Conservation (phyloP, 2,329 filamentous ascomycete genomes). For the Chaetomium sp. region DNA sequence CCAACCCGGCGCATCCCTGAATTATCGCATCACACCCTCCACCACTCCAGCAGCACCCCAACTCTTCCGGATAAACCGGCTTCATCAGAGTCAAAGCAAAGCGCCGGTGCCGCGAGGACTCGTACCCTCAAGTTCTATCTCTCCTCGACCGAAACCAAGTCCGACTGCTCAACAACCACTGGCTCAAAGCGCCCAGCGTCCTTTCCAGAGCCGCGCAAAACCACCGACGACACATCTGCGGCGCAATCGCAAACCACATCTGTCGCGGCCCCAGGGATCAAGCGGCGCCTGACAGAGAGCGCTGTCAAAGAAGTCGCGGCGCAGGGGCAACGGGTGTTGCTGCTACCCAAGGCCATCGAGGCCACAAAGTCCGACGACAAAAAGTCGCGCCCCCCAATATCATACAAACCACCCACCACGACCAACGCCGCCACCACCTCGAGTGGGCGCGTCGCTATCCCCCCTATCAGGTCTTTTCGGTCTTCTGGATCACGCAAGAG, state of each 20-base stretch:
- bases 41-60: slow-evolving; percentile 32
- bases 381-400: slow-evolving; percentile 54
- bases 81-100: slow-evolving; percentile 31
- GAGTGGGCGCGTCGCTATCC: slow-evolving; percentile 44
- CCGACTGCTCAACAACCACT: slow-evolving; percentile 31
- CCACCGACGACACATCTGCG: slow-evolving; percentile 31
- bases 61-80: slow-evolving; percentile 26
- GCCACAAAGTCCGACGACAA: slow-evolving; percentile 52
- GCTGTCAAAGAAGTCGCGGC: slow-evolving; percentile 42
- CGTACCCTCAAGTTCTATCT: slow-evolving; percentile 46
- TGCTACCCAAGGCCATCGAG: slow-evolving; percentile 50
- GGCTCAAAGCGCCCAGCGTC: slow-evolving; percentile 42
- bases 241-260: slow-evolving; percentile 37
- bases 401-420: slow-evolving; percentile 48
- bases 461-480: slow-evolving; percentile 59
- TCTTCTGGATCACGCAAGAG: slow-evolving; percentile 61
- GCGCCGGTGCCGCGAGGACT: slow-evolving; percentile 33
- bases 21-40: slow-evolving; percentile 34
- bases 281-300: slow-evolving; percentile 36
- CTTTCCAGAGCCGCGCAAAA: slow-evolving; percentile 42
- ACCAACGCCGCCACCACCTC: slow-evolving; percentile 29
- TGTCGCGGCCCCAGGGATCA: slow-evolving; percentile 37
- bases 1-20: slow-evolving; percentile 34
- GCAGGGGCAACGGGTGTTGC: slow-evolving; percentile 51
- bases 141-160: slow-evolving; percentile 33